Conservation (phyloP, 1,139 yeast species). For the Pneumocystis murina region DNA sequence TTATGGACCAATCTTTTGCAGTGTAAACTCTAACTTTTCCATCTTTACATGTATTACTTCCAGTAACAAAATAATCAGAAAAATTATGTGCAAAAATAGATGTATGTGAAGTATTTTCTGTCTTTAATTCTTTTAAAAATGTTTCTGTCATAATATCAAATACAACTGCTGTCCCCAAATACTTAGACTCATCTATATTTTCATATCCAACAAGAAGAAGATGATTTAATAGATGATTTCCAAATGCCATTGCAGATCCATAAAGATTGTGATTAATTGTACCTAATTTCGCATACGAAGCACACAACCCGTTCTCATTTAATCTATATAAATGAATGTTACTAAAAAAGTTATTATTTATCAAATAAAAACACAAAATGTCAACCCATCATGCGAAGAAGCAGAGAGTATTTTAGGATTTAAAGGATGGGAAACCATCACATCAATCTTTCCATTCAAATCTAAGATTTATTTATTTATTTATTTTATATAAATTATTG, state of each 20-base stretch:
- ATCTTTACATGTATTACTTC: constrained; percentile 1
- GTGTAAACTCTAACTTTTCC: constrained; percentile 3
- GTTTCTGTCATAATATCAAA: constrained; percentile 3
- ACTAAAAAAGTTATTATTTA: neutral
- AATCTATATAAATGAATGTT: neutral
- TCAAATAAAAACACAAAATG: neutral
- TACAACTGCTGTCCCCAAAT: constrained; percentile 1
- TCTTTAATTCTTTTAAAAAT: neutral
- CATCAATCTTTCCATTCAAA: neutral
- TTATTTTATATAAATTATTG: neutral
- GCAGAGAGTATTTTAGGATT: neutral
- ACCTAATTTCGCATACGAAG: neutral
- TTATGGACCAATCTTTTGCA: neutral
- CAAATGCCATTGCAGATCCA: constrained; percentile 5
- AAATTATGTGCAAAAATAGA: constrained; percentile 4
- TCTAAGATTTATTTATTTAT: neutral
- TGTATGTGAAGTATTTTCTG: constrained; percentile 2
- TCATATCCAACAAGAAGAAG: constrained; percentile 5
- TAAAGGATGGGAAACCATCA: neutral
- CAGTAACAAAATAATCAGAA: constrained; percentile 1
- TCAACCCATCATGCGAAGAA: neutral
- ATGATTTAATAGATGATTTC: neutral
- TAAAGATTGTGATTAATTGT: neutral
- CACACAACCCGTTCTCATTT: neutral
- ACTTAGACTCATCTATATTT: neutral